Conservation (phyloP, 1,284 basidiomycete species). For the Apiotrichum laibachii region DNA sequence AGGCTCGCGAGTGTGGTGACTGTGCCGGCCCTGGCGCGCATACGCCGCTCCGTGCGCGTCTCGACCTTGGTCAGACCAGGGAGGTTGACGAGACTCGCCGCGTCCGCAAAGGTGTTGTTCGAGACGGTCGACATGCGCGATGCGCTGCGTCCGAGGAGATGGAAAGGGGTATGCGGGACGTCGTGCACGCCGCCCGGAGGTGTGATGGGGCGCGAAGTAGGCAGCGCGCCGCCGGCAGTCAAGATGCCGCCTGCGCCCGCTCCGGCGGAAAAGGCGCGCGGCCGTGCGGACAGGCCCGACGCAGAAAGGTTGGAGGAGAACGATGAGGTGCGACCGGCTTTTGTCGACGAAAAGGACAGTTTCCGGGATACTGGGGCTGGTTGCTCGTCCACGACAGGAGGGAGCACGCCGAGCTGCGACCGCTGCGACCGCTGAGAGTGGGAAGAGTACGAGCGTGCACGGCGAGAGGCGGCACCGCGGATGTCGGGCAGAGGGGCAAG, state of each 20-base stretch:
- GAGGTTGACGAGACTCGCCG: slow-evolving; percentile 15
- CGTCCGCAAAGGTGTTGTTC: slow-evolving; percentile 21
- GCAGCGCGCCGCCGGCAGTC: slow-evolving; percentile 4
- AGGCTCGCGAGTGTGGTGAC: slow-evolving; percentile 15
- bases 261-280: slow-evolving; percentile 15
- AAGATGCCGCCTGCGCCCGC: slow-evolving; percentile 10
- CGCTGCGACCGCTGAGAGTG: neutral
- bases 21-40: slow-evolving; percentile 13
- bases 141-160: slow-evolving; percentile 16
- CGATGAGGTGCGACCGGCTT: neutral
- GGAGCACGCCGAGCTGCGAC: neutral
- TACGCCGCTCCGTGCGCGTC: slow-evolving; percentile 18
- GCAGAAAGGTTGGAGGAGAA: neutral
- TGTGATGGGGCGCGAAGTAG: neutral
- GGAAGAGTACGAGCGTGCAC: neutral
- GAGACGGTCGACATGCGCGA: slow-evolving; percentile 17
- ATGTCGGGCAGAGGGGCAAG: slow-evolving; percentile 12
- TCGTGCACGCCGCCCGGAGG: neutral
- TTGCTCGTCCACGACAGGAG: neutral
- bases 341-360: neutral
- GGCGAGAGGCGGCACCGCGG: neutral
- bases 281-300: neutral
- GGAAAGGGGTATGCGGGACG: slow-evolving; percentile 1
- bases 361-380: neutral
- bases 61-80: slow-evolving; percentile 16